Conservation (phyloP, 257 asterid genomes). For the Asclepias syriaca region DNA sequence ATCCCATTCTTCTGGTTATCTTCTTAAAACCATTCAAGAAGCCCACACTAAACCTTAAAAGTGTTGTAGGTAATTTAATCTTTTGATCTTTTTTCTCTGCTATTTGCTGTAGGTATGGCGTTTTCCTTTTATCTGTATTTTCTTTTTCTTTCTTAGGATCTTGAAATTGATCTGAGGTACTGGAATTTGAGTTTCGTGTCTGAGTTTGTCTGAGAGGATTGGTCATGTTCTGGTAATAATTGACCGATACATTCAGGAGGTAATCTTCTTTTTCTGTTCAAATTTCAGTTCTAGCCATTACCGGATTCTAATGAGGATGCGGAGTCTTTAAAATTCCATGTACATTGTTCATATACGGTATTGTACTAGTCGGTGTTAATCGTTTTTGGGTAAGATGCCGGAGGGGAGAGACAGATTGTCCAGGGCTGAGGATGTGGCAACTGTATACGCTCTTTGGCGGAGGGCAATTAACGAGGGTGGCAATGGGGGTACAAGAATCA, state of each 20-base stretch:
- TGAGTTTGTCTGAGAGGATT: background rate
- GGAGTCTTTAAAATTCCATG: background rate
- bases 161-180: background rate
- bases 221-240: conserved; percentile 4
- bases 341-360: no score
- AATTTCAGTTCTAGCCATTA: background rate
- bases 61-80: conserved; percentile 13
- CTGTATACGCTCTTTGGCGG: conserved; percentile 28
- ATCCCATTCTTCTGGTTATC: background rate
- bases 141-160: background rate
- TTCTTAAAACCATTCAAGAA: background rate
- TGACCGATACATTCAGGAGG: background rate
- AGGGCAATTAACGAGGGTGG: conserved; percentile 15
- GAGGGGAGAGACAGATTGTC: conserved; percentile 52
- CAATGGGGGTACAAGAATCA: conserved; percentile 14
- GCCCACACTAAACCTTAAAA: conserved; percentile 1
- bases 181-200: conserved; percentile 2
- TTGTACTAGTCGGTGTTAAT: background rate
- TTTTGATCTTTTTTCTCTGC: background rate
- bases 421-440: conserved; percentile 35
- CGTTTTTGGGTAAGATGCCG: conserved; percentile 36
- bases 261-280: background rate
- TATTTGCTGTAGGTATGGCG: background rate
- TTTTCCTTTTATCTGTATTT: background rate
- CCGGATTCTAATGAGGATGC: background rate